Evolutionary conservation across 2,329 filamentous ascomycete species (phyloP).

Genomic region (Polychaeton citri): DNA sequence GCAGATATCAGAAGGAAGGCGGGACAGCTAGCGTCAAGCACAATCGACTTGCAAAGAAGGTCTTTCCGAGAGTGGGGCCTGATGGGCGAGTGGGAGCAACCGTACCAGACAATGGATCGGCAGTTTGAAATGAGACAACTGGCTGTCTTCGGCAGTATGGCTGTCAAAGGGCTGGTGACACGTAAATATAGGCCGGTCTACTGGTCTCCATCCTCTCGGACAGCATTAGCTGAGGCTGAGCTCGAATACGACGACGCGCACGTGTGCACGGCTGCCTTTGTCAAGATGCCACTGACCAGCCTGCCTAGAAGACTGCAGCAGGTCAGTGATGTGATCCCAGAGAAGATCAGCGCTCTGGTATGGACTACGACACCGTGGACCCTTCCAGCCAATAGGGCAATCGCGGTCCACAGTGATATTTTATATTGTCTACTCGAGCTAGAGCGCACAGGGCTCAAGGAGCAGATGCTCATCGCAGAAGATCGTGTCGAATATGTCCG

Average conservation of each 20-base stretch:
- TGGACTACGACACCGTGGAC: slow-evolving; percentile 99
- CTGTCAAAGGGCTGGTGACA: slow-evolving; percentile 53
- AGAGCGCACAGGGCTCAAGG: slow-evolving; percentile 1
- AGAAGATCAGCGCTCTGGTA: slow-evolving; percentile 63
- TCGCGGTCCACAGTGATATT: slow-evolving; percentile 65
- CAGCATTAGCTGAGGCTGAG: slow-evolving; percentile 72
- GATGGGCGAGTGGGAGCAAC: slow-evolving; percentile 67
- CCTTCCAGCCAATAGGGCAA: slow-evolving; percentile 78
- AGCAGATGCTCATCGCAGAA: slow-evolving; percentile 55
- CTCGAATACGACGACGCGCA: slow-evolving; percentile 71
- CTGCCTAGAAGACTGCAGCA: slow-evolving; percentile 30
- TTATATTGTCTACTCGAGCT: slow-evolving; percentile 38
- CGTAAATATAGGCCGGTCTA: slow-evolving; percentile 71
- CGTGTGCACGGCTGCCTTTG: slow-evolving; percentile 58
- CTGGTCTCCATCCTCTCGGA: slow-evolving; percentile 69
- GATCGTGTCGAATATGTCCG: slow-evolving; percentile 51
- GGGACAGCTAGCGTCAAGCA: slow-evolving; percentile 51
- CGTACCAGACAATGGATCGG: slow-evolving; percentile 68
- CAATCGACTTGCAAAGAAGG: slow-evolving; percentile 59
- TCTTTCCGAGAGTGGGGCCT: slow-evolving; percentile 61
- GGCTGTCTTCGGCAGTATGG: slow-evolving; percentile 61
- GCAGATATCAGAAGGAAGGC: slow-evolving; percentile 53
- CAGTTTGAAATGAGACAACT: slow-evolving; percentile 64
- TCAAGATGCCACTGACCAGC: slow-evolving; percentile 57
- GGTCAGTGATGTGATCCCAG: slow-evolving; percentile 25